Percentiles rank a stretch among this genome's conserved stretches.
These are phyloP conservation scores for Leishmania mexicana DNA, from an alignment of 208 protist species.

Conservation along the genomic window DNA sequence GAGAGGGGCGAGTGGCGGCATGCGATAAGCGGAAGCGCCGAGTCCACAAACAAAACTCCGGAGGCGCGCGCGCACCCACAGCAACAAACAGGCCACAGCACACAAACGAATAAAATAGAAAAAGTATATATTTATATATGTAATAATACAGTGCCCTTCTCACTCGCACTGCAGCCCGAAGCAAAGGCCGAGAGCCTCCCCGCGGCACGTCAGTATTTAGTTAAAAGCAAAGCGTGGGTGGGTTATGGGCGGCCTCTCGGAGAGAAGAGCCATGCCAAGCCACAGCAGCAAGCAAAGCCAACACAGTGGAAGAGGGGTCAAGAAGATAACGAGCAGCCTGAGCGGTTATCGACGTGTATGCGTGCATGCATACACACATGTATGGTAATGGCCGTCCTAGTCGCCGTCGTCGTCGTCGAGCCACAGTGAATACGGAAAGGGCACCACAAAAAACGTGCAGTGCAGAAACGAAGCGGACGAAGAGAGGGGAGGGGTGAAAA, in stretches of 20 bases:
- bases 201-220: neutral
- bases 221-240: neutral
- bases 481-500: neutral
- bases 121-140: neutral
- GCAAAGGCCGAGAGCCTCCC: neutral
- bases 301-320: neutral
- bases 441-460: neutral
- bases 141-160: no score
- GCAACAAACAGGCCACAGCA: neutral
- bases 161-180: neutral
- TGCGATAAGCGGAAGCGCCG: neutral
- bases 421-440: neutral
- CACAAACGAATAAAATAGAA: neutral
- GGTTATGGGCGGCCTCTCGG: neutral
- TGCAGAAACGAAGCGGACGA: neutral
- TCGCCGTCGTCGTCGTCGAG: neutral
- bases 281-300: neutral
- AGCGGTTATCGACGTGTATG: constrained; percentile 3
- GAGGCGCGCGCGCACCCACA: neutral
- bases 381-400: neutral
- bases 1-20: no score
- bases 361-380: neutral
- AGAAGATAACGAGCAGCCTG: neutral
- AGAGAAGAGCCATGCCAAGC: neutral
- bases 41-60: neutral